Percentiles rank a stretch among this genome's conserved stretches.
These are phyloP conservation scores for Rhodotorula sp. DNA, from an alignment of 1,284 basidiomycete genomes.

Conservation along the genomic window DNA sequence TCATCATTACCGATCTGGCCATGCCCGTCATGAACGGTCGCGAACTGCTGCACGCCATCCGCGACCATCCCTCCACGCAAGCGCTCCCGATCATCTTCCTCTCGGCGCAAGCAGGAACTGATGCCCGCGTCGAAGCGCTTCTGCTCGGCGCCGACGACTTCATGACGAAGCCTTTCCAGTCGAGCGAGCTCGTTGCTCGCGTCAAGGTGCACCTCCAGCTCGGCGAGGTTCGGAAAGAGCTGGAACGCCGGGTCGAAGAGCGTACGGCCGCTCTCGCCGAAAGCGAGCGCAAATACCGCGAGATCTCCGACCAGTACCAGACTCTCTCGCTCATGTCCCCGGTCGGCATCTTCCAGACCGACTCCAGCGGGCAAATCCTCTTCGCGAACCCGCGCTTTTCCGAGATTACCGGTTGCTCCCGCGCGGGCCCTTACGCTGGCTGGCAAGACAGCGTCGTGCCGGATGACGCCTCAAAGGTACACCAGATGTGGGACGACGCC, in stretches of 20 bases:
- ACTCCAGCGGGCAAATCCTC: constrained; percentile 27
- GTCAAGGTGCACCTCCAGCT: constrained; percentile 44
- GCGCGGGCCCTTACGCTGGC: constrained; percentile 18
- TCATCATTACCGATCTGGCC: constrained; percentile 30
- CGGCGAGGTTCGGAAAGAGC: constrained; percentile 41
- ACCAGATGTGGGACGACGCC: constrained; percentile 5
- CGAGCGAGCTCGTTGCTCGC: constrained; percentile 43
- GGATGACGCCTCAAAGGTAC: constrained; percentile 9
- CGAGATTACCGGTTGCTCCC: constrained; percentile 21
- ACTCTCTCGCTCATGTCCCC: constrained; percentile 41
- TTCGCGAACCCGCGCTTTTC: constrained; percentile 26
- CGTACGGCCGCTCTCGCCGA: constrained; percentile 43
- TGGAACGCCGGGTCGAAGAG: constrained; percentile 42
- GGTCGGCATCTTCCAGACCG: constrained; percentile 41
- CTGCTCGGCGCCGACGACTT: constrained; percentile 43
- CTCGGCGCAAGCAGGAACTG: constrained; percentile 43
- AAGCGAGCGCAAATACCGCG: constrained; percentile 32
- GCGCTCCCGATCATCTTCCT: constrained; percentile 43
- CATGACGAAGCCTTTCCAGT: constrained; percentile 44
- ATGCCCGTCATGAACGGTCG: too few relatives aligned
- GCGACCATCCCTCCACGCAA: constrained; percentile 7
- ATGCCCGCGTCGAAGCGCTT: constrained; percentile 43
- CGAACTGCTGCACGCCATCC: constrained; percentile 29
- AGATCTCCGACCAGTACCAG: constrained; percentile 40
- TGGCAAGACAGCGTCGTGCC: constrained; percentile 22